phyloP scores from a whole-genome alignment of 129 eudicot genomes.

The Flaveria brownii region DNA sequence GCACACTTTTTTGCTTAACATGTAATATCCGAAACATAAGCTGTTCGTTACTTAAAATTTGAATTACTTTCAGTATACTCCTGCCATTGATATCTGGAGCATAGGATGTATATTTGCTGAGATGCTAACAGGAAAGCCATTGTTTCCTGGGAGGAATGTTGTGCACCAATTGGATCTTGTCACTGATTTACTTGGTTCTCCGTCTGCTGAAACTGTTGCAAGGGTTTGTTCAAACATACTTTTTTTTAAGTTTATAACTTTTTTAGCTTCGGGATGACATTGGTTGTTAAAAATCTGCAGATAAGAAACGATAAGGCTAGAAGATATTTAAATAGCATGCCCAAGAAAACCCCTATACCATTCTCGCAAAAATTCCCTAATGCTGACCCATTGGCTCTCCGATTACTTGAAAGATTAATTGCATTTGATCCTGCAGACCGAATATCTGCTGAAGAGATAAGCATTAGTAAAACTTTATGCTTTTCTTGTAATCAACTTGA shows the following conservation, averaged over 20 bases:
- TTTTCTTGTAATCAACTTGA: slow-evolving; percentile 1
- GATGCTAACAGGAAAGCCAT: slow-evolving; percentile 68
- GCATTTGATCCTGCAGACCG: slow-evolving; percentile 92
- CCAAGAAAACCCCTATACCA: slow-evolving; percentile 64
- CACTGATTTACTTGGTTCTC: slow-evolving; percentile 87
- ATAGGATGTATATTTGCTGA: slow-evolving; percentile 91
- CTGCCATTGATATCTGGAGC: slow-evolving; percentile 91
- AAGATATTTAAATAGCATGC: slow-evolving; percentile 67
- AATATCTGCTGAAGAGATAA: slow-evolving; percentile 85
- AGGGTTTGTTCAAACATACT: slow-evolving; percentile 51
- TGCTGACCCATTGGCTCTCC: slow-evolving; percentile 83
- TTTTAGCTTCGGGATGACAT: not conserved
- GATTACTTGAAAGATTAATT: slow-evolving; percentile 70
- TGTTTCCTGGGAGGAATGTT: slow-evolving; percentile 86
- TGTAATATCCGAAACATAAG: slow-evolving; percentile 5
- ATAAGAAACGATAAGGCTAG: slow-evolving; percentile 93
- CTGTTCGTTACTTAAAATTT: not conserved
- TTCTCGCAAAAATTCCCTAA: slow-evolving; percentile 72
- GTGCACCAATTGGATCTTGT: slow-evolving; percentile 81
- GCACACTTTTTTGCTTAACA: not conserved
- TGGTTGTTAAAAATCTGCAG: slow-evolving; percentile 43
- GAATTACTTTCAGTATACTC: slow-evolving; percentile 67
- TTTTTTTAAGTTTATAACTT: not conserved
- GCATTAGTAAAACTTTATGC: slow-evolving; percentile 37
- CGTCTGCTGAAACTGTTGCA: slow-evolving; percentile 67